Conservation (phyloP, 176 grass and related monocot species). For the Avena insularis region DNA sequence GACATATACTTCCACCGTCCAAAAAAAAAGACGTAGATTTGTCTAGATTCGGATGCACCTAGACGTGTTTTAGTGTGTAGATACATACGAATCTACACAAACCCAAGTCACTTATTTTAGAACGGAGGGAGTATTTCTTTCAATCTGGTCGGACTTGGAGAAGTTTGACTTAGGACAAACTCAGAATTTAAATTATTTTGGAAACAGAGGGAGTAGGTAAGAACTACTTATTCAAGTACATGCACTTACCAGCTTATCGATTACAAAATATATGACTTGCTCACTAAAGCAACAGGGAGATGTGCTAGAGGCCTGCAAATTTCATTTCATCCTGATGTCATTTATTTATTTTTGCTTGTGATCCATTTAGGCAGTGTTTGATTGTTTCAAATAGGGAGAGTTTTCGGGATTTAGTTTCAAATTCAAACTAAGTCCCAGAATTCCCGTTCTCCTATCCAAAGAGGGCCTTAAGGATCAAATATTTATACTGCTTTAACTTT, state of each 20-base stretch:
- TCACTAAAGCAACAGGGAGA: not conserved
- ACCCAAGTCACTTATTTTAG: no score
- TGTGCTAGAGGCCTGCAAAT: not conserved
- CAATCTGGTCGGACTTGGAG: no score
- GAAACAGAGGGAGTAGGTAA: not conserved
- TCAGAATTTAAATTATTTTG: no score
- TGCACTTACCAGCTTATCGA: not conserved
- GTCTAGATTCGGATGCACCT: no score
- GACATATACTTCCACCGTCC: no score
- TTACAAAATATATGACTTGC: not conserved
- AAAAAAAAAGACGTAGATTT: no score
- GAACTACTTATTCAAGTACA: slow-evolving; percentile 6
- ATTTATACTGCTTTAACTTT: slow-evolving; percentile 46
- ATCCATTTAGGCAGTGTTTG: slow-evolving; percentile 20
- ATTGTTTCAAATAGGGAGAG: not conserved
- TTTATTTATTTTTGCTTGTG: not conserved
- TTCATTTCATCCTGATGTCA: not conserved
- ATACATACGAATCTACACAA: no score
- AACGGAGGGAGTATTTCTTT: no score
- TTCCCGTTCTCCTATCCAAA: not conserved
- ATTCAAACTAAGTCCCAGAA: not conserved
- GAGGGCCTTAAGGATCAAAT: slow-evolving; percentile 18
- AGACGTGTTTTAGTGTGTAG: no score
- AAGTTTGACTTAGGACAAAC: no score
- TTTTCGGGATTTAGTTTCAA: not conserved